A percentile compares a stretch with the other conserved stretches of the same genome.
Conservation (phyloP, 169 alveolate genomes). For the Plasmodium inui region DNA sequence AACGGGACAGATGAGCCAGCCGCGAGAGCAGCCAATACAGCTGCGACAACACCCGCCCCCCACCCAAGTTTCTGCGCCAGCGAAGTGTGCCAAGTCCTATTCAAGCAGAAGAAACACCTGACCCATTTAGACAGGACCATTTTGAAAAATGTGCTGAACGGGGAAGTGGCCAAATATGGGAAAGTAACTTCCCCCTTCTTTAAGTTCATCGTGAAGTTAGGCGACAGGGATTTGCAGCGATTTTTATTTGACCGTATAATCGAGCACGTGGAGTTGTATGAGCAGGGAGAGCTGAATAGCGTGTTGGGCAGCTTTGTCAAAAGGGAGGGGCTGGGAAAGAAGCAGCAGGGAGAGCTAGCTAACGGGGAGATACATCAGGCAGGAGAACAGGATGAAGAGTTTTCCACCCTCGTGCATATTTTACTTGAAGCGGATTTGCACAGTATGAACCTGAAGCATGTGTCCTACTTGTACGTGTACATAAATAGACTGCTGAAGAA, state of each 20-base stretch:
- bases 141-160: slow-evolving; percentile 12
- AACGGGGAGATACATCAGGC: background rate
- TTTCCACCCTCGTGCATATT: background rate
- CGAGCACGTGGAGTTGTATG: slow-evolving; percentile 22
- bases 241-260: slow-evolving; percentile 27
- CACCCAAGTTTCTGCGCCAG: background rate
- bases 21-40: too few relatives aligned
- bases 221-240: slow-evolving; percentile 14
- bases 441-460: slow-evolving; percentile 38
- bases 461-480: slow-evolving; percentile 19
- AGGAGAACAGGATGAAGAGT: background rate
- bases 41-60: background rate
- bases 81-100: slow-evolving; percentile 16
- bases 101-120: slow-evolving; percentile 38
- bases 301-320: slow-evolving; percentile 7
- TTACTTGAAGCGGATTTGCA: slow-evolving; percentile 12
- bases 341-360: background rate
- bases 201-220: background rate
- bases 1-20: background rate
- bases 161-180: slow-evolving; percentile 3
- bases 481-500: slow-evolving; percentile 34
- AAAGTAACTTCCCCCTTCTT: slow-evolving; percentile 5
- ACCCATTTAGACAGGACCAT: slow-evolving; percentile 26
- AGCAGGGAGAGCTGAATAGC: slow-evolving; percentile 4
- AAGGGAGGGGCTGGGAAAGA: background rate